Evolutionary conservation across 768 basidiomycete genomes (phyloP).

Genomic region (Trametes elegans): DNA sequence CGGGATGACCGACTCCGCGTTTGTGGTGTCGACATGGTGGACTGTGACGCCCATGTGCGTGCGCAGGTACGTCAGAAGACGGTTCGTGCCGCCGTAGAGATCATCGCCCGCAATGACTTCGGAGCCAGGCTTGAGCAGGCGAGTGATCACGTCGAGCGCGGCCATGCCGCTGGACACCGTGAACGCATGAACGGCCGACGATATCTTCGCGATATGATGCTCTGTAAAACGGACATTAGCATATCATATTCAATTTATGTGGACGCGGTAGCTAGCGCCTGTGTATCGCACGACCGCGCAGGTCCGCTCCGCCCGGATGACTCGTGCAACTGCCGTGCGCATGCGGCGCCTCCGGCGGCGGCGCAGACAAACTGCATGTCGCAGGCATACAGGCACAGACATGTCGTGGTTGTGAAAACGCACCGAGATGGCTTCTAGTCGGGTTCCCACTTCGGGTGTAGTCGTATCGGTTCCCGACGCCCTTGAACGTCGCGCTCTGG

Average conservation of each 20-base stretch:
- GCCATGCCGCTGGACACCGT: conserved; percentile 98
- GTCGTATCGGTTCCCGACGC: conserved; percentile 84
- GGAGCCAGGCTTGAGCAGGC: conserved; percentile 92
- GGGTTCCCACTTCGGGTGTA: conserved; percentile 96
- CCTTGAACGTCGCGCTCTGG: conserved; percentile 98
- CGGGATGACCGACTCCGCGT: conserved; percentile 59
- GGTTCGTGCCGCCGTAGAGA: conserved; percentile 96
- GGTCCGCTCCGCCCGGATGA: too few species aligned
- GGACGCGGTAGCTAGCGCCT: neutral
- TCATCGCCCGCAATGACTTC: conserved; percentile 97
- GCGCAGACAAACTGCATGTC: too few species aligned
- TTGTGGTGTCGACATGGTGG: conserved; percentile 91
- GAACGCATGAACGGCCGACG: conserved; percentile 86
- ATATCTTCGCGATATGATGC: conserved; percentile 96
- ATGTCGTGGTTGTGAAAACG: too few species aligned
- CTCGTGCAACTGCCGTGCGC: too few species aligned
- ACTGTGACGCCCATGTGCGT: conserved; percentile 86
- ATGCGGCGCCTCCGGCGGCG: too few species aligned
- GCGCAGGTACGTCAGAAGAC: conserved; percentile 85
- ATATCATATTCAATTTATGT: neutral
- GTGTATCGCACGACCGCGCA: too few species aligned
- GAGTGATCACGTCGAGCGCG: conserved; percentile 91
- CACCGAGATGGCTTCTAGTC: conserved; percentile 91
- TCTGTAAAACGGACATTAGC: conserved; percentile 45
- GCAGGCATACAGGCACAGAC: too few species aligned